Base-by-base conservation (phyloP, 768 basidiomycete genomes). In the Amanita thiersii region DNA sequence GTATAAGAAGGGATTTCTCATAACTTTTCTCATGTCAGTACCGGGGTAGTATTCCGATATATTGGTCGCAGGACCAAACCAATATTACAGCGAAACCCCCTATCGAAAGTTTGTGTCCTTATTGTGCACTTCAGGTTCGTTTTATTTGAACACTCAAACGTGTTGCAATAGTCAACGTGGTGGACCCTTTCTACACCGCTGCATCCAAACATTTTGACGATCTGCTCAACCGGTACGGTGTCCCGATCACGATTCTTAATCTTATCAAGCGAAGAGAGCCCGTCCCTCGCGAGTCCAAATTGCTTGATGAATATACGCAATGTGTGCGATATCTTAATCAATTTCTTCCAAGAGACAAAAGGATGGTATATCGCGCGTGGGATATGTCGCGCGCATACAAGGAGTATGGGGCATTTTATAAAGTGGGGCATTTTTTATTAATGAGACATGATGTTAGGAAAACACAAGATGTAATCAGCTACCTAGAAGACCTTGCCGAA, bases 351-450 rank as follows among this genome's bases (percentile, higher is more conserved):
- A 68, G 70, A 5, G 81, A 70, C 19, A 84, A 86, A 63, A 81
- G 81, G 64, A 89, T 99, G 79, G 70, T 81, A 10, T 96, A 98
- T 56, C 77, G 88, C 31, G 79, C 91, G 10, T 99, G 91, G 88
- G 96, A 99, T 58, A 96, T 98, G 87, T 82, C 85, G 3, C 73
- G 86, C 29, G 91, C 93, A 2, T 89, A 92, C 50, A 96, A 96
- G 58, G 87, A 90, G 92, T 89, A 51, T n/a, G 55, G 9, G 6
- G 12, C 44, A 12, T 31, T 44, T 28, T 28, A 37, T 37, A 11
- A 18, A 37, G 1, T 10, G n/a, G n/a, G n/a, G n/a, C n/a, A n/a
- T n/a, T n/a, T n/a, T n/a, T n/a, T n/a, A n/a, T n/a, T 31, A 1
- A 5, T 46, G 8, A 45, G 19, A 26, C 19, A 14, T 3, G n/a